Evolutionary conservation across 768 basidiomycete species (phyloP).

Genomic region (Sarcomyxa edulis): DNA sequence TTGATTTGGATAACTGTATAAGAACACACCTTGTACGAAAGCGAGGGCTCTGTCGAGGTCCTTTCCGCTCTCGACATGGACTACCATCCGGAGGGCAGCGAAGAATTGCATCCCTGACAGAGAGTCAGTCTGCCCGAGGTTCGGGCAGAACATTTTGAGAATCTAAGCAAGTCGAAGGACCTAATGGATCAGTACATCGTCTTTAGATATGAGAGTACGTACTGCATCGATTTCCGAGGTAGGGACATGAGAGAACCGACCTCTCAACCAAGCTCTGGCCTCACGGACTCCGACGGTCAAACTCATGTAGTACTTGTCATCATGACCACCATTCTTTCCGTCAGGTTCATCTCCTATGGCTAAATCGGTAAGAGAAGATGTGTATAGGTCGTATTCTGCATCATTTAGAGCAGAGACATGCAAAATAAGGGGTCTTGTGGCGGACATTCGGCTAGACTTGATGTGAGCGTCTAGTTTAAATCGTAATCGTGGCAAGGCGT

Average conservation of each 20-base stretch:
- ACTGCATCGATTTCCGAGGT: slow-evolving; percentile 56
- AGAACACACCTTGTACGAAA: slow-evolving; percentile 65
- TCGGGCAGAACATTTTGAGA: slow-evolving; percentile 57
- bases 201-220: slow-evolving; percentile 17
- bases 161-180: slow-evolving; percentile 49
- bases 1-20: background rate
- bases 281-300: slow-evolving; percentile 57
- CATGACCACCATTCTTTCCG: slow-evolving; percentile 12
- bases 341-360: slow-evolving; percentile 25
- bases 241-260: slow-evolving; percentile 54
- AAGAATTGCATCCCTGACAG: slow-evolving; percentile 74
- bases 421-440: slow-evolving; percentile 58
- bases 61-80: slow-evolving; percentile 57
- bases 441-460: too few species aligned
- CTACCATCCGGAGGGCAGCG: slow-evolving; percentile 61
- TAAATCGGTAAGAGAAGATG: slow-evolving; percentile 51
- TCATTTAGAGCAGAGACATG: slow-evolving; percentile 76
- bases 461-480: too few species aligned
- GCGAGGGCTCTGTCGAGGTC: slow-evolving; percentile 61
- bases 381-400: slow-evolving; percentile 66
- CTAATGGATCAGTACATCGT: background rate
- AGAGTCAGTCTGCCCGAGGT: slow-evolving; percentile 43
- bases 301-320: slow-evolving; percentile 50
- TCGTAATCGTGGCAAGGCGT: too few species aligned
- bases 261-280: slow-evolving; percentile 70